Conservation (phyloP, 176 grass and related monocot genomes). For the Carex pumila region DNA sequence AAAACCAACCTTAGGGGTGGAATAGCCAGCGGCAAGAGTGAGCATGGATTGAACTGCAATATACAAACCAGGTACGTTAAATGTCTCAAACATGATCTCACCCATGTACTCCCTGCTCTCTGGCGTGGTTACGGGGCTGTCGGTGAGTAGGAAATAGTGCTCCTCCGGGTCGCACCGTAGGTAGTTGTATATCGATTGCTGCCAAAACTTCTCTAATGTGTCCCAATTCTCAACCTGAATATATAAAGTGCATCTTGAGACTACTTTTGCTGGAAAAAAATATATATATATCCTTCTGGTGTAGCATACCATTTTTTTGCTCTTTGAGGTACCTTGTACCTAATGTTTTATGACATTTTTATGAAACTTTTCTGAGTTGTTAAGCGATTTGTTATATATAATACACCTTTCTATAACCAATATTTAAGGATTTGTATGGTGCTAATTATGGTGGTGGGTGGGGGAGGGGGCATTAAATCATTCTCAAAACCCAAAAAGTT, state of each 20-base stretch:
- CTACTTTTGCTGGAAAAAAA: neutral
- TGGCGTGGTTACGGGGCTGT: constrained; percentile 74
- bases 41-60: constrained; percentile 89
- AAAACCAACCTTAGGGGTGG: constrained; percentile 36
- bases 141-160: constrained; percentile 88
- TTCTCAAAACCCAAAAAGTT: neutral
- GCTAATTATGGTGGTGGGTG: neutral
- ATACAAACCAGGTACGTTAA: constrained; percentile 92
- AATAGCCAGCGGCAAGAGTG: constrained; percentile 84
- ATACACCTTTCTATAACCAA: neutral
- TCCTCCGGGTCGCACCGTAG: constrained; percentile 87
- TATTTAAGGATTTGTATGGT: neutral
- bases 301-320: neutral
- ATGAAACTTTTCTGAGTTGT: neutral
- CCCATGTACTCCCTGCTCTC: constrained; percentile 95
- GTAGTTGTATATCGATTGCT: constrained; percentile 91
- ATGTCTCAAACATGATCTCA: constrained; percentile 99
- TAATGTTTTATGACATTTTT: neutral
- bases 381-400: neutral
- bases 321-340: neutral
- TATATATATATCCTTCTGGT: neutral
- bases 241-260: constrained; percentile 13
- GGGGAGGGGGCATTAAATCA: neutral
- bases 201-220: constrained; percentile 98
- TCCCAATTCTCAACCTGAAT: constrained; percentile 88